phyloP scores from a whole-genome alignment of 2,329 filamentous ascomycete genomes.

The Fusarium buharicum region DNA sequence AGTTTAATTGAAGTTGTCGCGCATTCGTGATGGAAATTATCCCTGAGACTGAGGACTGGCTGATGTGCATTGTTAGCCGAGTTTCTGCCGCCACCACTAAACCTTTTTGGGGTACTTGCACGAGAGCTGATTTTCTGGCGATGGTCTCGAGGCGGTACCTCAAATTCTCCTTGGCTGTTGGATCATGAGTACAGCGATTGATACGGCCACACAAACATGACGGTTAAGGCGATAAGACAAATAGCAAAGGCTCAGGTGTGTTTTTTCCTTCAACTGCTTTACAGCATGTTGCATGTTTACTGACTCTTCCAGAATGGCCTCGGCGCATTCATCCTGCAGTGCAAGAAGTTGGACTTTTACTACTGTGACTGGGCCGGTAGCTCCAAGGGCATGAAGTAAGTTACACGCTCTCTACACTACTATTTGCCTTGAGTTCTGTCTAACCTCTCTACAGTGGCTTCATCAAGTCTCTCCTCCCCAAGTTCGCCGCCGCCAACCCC shows the following conservation, averaged over 20 bases:
- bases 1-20: conserved; percentile 40
- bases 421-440: background rate
- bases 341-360: conserved; percentile 93
- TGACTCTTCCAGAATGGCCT: conserved; percentile 80
- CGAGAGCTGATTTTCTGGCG: conserved; percentile 43
- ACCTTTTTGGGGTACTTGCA: conserved; percentile 33
- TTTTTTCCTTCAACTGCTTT: background rate
- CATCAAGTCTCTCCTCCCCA: conserved; percentile 78
- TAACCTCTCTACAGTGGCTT: conserved; percentile 70
- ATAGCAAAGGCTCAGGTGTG: conserved; percentile 65
- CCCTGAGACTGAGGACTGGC: conserved; percentile 17
- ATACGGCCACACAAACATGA: conserved; percentile 59
- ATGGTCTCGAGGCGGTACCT: conserved; percentile 27
- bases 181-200: conserved; percentile 45
- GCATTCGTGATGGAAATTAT: conserved; percentile 43
- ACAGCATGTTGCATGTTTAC: background rate
- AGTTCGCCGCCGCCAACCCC: conserved; percentile 84
- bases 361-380: conserved; percentile 98
- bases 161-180: conserved; percentile 39
- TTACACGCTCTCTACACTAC: background rate
- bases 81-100: conserved; percentile 43
- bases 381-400: conserved; percentile 93
- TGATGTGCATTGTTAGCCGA: conserved; percentile 32
- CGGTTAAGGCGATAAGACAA: conserved; percentile 63
- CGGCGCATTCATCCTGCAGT: conserved; percentile 96